Percentiles rank a stretch among this genome's conserved stretches.
Conservation (phyloP, 768 basidiomycete genomes). For the Suillus subluteus region DNA sequence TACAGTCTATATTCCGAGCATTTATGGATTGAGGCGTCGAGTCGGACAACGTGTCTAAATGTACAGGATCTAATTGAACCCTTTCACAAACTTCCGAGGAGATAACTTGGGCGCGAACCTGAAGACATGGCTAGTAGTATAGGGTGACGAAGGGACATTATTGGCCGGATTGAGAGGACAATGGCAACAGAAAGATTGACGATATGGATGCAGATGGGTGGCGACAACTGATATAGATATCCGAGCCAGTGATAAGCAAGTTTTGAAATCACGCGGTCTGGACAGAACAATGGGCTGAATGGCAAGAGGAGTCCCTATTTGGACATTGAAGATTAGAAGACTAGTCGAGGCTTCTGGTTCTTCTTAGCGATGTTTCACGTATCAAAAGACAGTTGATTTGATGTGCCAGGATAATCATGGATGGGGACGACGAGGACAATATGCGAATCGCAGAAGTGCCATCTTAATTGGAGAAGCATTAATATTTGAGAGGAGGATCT, state of each 20-base stretch:
- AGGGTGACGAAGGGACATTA: neutral
- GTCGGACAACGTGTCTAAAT: neutral
- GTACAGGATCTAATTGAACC: too few species aligned
- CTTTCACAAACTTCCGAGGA: neutral
- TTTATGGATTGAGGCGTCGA: too few species aligned
- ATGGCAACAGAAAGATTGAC: neutral
- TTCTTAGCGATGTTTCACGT: constrained; percentile 7
- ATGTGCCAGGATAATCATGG: too few species aligned
- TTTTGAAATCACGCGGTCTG: too few species aligned
- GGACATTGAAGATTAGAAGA: neutral
- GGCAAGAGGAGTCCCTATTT: neutral
- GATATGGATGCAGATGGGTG: constrained; percentile 5
- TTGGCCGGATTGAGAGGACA: constrained; percentile 3
- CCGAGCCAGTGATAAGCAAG: too few species aligned
- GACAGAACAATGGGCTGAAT: constrained; percentile 1
- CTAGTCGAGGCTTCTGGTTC: constrained; percentile 4
- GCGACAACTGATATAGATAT: too few species aligned
- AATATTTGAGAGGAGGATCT: neutral
- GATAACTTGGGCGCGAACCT: neutral
- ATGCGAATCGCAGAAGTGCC: neutral
- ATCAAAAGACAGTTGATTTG: neutral
- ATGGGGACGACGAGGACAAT: neutral
- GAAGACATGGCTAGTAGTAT: too few species aligned
- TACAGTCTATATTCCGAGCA: neutral
- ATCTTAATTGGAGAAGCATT: neutral